A percentile compares a stretch with the other conserved stretches of the same genome.
Evolutionary conservation across 805 yeast genomes (phyloP).

Genomic region (Tetrapisispora phaffii): DNA sequence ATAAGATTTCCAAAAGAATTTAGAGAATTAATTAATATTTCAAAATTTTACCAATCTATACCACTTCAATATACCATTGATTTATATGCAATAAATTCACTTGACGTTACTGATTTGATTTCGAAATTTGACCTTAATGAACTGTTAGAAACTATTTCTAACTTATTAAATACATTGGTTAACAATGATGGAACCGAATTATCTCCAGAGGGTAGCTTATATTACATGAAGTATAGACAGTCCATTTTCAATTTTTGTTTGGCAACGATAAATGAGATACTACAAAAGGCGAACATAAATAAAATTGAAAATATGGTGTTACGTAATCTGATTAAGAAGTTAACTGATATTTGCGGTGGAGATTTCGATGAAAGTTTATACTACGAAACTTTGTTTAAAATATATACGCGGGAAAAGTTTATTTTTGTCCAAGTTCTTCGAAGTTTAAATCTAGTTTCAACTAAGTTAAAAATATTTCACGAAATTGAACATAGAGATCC

Average conservation of each 20-base stretch:
- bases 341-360: constrained; percentile 22
- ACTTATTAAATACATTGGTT: constrained; percentile 17
- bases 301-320: constrained; percentile 1
- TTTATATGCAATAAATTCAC: constrained; percentile 24
- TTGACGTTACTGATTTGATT: constrained; percentile 13
- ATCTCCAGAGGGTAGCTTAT: constrained; percentile 13
- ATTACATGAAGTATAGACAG: constrained; percentile 24
- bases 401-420: constrained; percentile 9
- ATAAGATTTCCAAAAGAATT: constrained; percentile 23
- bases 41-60: constrained; percentile 21
- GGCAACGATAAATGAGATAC: constrained; percentile 6
- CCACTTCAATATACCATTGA: constrained; percentile 25
- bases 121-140: constrained; percentile 5
- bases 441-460: constrained; percentile 15
- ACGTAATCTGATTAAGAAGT: constrained; percentile 4
- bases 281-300: not conserved
- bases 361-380: constrained; percentile 21
- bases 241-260: constrained; percentile 22
- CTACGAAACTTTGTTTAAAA: constrained; percentile 12
- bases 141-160: constrained; percentile 11
- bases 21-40: constrained; percentile 22
- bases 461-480: constrained; percentile 21
- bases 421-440: constrained; percentile 10
- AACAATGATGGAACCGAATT: constrained; percentile 8
- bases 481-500: constrained; percentile 19